These are phyloP conservation scores for Apiosordaria backusii DNA, from an alignment of 495 filamentous ascomycete genomes.

Conservation along the genomic window DNA sequence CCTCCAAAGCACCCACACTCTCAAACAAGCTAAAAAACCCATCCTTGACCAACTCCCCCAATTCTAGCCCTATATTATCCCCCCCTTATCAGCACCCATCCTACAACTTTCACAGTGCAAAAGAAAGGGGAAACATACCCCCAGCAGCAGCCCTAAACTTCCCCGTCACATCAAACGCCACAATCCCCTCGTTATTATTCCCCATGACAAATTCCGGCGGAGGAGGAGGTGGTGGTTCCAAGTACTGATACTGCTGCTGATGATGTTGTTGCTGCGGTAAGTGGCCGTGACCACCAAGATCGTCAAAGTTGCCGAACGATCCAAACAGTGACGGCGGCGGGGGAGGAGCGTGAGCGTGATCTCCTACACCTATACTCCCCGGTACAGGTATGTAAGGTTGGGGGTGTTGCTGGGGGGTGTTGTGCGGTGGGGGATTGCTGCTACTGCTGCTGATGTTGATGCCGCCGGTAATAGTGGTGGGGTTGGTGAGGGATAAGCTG, in stretches of 20 bases:
- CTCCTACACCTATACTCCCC: too few relatives aligned
- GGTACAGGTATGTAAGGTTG: too few relatives aligned
- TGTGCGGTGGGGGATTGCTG: neutral
- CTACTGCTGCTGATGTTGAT: neutral
- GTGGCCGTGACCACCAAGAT: too few relatives aligned
- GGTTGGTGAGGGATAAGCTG: neutral
- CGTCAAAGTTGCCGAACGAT: neutral
- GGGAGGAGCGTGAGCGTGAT: too few relatives aligned
- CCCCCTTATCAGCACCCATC: neutral
- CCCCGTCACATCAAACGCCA: slow-evolving; percentile 71
- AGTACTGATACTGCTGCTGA: neutral
- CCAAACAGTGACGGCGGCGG: too few relatives aligned
- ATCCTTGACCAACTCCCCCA: slow-evolving; percentile 90
- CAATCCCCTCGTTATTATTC: slow-evolving; percentile 39
- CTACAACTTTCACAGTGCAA: neutral
- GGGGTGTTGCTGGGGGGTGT: neutral
- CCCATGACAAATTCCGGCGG: slow-evolving; percentile 36
- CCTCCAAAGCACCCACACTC: slow-evolving; percentile 91
- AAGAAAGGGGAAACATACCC: slow-evolving; percentile 46
- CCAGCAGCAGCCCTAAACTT: slow-evolving; percentile 67
- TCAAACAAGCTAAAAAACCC: slow-evolving; percentile 90
- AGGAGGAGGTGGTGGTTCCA: slow-evolving; percentile 17
- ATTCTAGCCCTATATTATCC: slow-evolving; percentile 56
- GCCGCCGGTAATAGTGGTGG: neutral
- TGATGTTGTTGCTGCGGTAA: neutral